Percentiles rank a stretch among this genome's conserved stretches.
Conservation (phyloP, 2,329 filamentous ascomycete genomes). For the Lachnellula suecica region DNA sequence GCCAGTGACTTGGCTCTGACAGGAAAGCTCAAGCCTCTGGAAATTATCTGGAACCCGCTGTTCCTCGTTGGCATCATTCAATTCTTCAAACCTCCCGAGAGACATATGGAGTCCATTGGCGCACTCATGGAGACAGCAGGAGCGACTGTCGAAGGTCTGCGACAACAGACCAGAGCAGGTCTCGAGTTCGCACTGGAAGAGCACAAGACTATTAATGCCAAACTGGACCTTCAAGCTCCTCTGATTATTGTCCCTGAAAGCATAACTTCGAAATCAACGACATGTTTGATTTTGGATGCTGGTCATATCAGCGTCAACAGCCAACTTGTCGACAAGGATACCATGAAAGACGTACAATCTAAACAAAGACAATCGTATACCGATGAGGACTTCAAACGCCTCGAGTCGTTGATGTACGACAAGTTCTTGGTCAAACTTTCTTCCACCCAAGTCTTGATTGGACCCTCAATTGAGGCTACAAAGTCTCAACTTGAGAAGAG, state of each 20-base stretch:
- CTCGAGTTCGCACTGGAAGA: slow-evolving; percentile 96
- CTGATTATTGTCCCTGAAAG: slow-evolving; percentile 96
- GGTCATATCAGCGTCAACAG: slow-evolving; percentile 95
- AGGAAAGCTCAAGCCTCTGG: slow-evolving; percentile 89
- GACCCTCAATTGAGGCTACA: slow-evolving; percentile 87
- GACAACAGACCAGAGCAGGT: slow-evolving; percentile 93
- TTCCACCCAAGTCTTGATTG: slow-evolving; percentile 93
- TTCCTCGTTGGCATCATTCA: slow-evolving; percentile 88
- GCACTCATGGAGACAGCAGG: slow-evolving; percentile 95
- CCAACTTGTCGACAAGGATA: slow-evolving; percentile 89
- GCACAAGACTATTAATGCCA: slow-evolving; percentile 96
- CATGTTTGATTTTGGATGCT: slow-evolving; percentile 92
- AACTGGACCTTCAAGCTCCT: slow-evolving; percentile 91
- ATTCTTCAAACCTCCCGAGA: slow-evolving; percentile 94
- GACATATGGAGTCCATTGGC: slow-evolving; percentile 97
- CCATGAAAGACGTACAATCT: slow-evolving; percentile 82
- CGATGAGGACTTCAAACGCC: slow-evolving; percentile 81
- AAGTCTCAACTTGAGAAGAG: slow-evolving; percentile 74
- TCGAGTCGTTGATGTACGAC: slow-evolving; percentile 97
- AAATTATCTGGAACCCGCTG: slow-evolving; percentile 95
- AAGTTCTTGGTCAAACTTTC: slow-evolving; percentile 91
- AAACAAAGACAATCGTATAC: slow-evolving; percentile 88
- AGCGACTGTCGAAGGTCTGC: slow-evolving; percentile 89
- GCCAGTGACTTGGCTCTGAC: slow-evolving; percentile 88
- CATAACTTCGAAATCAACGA: slow-evolving; percentile 76